Evolutionary conservation across 75 land plant species (phyloP).

Genomic region (Selaginella tamariscina): DNA sequence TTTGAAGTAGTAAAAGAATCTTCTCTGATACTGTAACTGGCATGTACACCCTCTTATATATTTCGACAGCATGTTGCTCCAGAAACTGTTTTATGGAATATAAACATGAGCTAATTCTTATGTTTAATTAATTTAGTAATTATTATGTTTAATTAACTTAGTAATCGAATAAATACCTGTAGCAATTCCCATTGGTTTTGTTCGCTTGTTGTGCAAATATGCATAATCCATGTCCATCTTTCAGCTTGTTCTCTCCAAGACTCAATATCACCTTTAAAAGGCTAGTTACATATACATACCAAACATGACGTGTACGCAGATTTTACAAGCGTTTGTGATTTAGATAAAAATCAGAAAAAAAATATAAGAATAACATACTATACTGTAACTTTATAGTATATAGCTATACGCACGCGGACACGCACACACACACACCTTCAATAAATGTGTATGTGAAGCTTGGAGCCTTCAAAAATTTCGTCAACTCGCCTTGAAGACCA

Average conservation of each 20-base stretch:
- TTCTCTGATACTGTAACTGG: conserved; percentile 35
- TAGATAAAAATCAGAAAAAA: no score
- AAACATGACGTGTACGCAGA: no score
- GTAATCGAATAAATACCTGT: conserved; percentile 10
- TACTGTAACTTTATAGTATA: background rate
- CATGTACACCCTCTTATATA: conserved; percentile 27
- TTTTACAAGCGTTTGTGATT: no score
- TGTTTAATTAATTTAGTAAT: no score
- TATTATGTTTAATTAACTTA: background rate
- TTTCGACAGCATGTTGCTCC: conserved; percentile 25
- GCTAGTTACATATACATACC: no score
- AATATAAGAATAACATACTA: no score
- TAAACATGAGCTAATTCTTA: background rate
- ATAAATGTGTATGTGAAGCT: no score
- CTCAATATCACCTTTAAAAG: conserved; percentile 30
- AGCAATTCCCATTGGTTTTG: conserved; percentile 12
- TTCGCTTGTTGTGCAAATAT: conserved; percentile 39
- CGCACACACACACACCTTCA: no score
- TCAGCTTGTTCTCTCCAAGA: conserved; percentile 52
- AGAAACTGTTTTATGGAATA: conserved; percentile 38
- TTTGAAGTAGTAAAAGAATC: conserved; percentile 45
- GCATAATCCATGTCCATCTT: conserved; percentile 69
- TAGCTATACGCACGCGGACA: no score
- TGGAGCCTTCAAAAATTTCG: background rate
- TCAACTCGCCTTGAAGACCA: background rate